A percentile compares a stretch with the other conserved stretches of the same genome.
These are phyloP conservation scores for Rhodosorus marinus DNA, from an alignment of 23 red algal species.

Conservation along the genomic window DNA sequence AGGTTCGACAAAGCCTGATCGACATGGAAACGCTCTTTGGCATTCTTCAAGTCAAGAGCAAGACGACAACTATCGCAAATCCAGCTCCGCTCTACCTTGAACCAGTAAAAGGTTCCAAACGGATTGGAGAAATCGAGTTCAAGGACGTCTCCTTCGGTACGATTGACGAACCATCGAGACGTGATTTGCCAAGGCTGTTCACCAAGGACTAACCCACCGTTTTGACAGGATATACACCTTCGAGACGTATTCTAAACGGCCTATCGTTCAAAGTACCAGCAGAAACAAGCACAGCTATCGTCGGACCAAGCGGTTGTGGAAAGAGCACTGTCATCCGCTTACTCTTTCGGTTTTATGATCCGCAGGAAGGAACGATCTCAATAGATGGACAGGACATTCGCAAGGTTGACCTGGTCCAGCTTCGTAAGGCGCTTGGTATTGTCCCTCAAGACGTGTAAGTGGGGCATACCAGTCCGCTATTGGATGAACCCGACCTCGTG, in stretches of 20 bases:
- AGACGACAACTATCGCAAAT: too few species aligned
- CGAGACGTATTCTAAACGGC: slow-evolving; percentile 16
- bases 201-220: too few species aligned
- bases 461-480: too few species aligned
- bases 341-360: slow-evolving; percentile 57
- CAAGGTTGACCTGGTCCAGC: slow-evolving; percentile 27
- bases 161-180: too few species aligned
- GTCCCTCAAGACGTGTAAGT: slow-evolving; percentile 94
- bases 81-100: too few species aligned
- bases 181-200: too few species aligned
- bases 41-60: slow-evolving; percentile 12
- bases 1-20: slow-evolving; percentile 78
- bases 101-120: too few species aligned
- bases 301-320: slow-evolving; percentile 74
- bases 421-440: slow-evolving; percentile 51
- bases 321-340: slow-evolving; percentile 79
- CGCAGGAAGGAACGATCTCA: slow-evolving; percentile 26
- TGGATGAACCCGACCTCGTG: too few species aligned
- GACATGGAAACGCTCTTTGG: slow-evolving; percentile 96
- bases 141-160: slow-evolving; percentile 45
- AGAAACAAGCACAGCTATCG: slow-evolving; percentile 41
- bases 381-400: slow-evolving; percentile 88
- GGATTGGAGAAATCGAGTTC: slow-evolving; percentile 29
- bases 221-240: not conserved
- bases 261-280: slow-evolving; percentile 64